A percentile compares a stretch with the other conserved stretches of the same genome.
Conservation (phyloP, 1,284 basidiomycete species). For the Taiwanofungus camphoratus region DNA sequence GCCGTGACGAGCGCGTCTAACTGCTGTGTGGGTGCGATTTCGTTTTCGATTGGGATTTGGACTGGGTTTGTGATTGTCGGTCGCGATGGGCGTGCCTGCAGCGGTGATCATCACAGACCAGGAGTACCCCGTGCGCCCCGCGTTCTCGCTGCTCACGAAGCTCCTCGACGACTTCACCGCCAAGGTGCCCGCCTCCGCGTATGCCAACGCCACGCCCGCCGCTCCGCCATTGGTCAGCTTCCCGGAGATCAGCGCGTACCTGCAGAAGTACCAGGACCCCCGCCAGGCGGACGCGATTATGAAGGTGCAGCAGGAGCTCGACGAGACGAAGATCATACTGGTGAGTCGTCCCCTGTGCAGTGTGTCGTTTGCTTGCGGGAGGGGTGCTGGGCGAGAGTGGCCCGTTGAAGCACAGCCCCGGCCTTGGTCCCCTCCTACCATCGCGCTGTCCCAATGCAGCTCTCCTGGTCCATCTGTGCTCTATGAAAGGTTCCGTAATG, state of each 20-base stretch:
- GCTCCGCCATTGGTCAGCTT: slow-evolving; percentile 67
- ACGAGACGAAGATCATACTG: slow-evolving; percentile 98
- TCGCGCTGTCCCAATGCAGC: too few species aligned
- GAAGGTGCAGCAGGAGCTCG: slow-evolving; percentile 96
- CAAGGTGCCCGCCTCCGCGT: slow-evolving; percentile 70
- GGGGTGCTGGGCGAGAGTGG: too few species aligned
- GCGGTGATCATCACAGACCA: slow-evolving; percentile 93
- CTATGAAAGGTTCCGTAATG: too few species aligned
- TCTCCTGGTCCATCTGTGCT: too few species aligned
- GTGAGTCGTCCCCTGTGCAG: slow-evolving; percentile 40
- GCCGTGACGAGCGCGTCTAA: background rate
- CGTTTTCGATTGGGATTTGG: background rate
- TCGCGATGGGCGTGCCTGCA: slow-evolving; percentile 22
- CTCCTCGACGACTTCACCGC: slow-evolving; percentile 89
- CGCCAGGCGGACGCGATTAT: slow-evolving; percentile 98
- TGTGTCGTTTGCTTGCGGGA: too few species aligned
- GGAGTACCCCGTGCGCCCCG: slow-evolving; percentile 95
- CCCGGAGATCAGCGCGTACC: slow-evolving; percentile 72
- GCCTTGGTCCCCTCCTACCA: too few species aligned
- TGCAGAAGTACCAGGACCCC: slow-evolving; percentile 96
- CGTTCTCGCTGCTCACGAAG: slow-evolving; percentile 94
- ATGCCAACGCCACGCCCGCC: slow-evolving; percentile 52
- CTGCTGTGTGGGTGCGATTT: background rate
- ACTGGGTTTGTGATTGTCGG: background rate
- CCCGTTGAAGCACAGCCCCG: too few species aligned